A percentile compares a stretch with the other conserved stretches of the same genome.
Evolutionary conservation across 2,329 filamentous ascomycete species (phyloP).

Genomic region (Colletotrichum tabaci): DNA sequence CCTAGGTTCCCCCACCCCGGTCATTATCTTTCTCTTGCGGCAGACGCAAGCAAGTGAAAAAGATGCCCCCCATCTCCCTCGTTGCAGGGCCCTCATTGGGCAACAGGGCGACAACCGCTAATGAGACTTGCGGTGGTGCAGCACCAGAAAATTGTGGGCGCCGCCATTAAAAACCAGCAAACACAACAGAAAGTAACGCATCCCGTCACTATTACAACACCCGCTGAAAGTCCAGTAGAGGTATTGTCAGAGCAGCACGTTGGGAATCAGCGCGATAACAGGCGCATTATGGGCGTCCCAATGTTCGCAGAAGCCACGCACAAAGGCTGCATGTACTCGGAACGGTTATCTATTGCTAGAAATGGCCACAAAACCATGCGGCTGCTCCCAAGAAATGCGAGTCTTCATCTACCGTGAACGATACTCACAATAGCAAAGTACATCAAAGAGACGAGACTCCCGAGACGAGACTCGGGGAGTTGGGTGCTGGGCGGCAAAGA

Average conservation of each 20-base stretch:
- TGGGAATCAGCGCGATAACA: conserved; percentile 13
- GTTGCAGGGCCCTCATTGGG: conserved; percentile 39
- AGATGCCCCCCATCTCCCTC: conserved; percentile 11
- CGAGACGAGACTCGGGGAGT: conserved; percentile 4
- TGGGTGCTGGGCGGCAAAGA: conserved; percentile 22
- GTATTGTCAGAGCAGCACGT: conserved; percentile 40
- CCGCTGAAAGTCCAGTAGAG: conserved; percentile 43
- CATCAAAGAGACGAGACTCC: conserved; percentile 21
- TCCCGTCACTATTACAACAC: conserved; percentile 46
- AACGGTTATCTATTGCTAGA: neutral
- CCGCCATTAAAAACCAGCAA: conserved; percentile 17
- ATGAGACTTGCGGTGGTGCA: conserved; percentile 19
- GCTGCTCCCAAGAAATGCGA: neutral
- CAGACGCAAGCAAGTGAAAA: conserved; percentile 4
- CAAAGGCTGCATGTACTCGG: conserved; percentile 20
- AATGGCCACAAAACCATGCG: neutral
- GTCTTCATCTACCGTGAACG: neutral
- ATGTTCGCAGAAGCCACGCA: conserved; percentile 25
- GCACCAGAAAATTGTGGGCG: conserved; percentile 35
- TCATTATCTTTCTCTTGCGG: conserved; percentile 5
- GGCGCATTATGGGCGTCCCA: neutral
- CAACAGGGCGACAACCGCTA: conserved; percentile 31
- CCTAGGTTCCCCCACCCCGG: conserved; percentile 11
- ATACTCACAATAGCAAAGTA: conserved; percentile 31
- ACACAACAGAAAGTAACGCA: conserved; percentile 1